Base-by-base conservation (phyloP, 345 rosid genomes). In the Rhodomyrtus tomentosa region DNA sequence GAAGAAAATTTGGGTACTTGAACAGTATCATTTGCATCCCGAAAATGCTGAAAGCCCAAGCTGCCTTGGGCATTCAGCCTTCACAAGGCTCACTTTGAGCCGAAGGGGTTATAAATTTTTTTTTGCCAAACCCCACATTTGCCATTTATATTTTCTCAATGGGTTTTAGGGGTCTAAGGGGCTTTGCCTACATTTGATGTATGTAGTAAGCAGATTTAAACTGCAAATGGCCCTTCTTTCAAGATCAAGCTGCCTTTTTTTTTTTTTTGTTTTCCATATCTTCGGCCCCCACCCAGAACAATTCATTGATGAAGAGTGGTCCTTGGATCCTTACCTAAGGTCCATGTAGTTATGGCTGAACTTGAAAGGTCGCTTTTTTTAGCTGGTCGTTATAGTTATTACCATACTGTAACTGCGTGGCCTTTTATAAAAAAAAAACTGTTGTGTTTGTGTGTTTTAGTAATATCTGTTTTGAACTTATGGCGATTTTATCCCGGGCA, bases 191-290 rank as follows among this genome's bases (percentile, higher is more conserved):
- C n/a, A n/a, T n/a, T n/a, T n/a, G n/a, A n/a, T n/a, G n/a, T n/a
- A 68, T 36, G 25, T 68, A 4, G 38, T 36, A 68, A 18, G 79
- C 79, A 18, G 79, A 36, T 36, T 68, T 9, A 36, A 68, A 32
- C 25, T 10, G 45, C 3, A 18, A 36, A 68, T 68, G 11, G 45
- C 7, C 24, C 36, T 68, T 10, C 79, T 36, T 14, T 68, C 42
- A 1, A 4, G 79, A 68, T 36, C 13, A 68, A 68, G 79, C 79
- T 68, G 45, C 36, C 79, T 16, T 36, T 68, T 32, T 32, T 32
- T 18, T 3, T 62, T 29, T 4, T n/a, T 0, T 29, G 18, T 68
- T 36, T 18, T 8, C 18, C 0, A 4, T 15, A 14, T 36, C 40
- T 36, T 68, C 18, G 79, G 45, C 24, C 25, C 14, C 45, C 79